Conservation (phyloP, 2,329 filamentous ascomycete species). For the Torrubiellomyces zombiae region DNA sequence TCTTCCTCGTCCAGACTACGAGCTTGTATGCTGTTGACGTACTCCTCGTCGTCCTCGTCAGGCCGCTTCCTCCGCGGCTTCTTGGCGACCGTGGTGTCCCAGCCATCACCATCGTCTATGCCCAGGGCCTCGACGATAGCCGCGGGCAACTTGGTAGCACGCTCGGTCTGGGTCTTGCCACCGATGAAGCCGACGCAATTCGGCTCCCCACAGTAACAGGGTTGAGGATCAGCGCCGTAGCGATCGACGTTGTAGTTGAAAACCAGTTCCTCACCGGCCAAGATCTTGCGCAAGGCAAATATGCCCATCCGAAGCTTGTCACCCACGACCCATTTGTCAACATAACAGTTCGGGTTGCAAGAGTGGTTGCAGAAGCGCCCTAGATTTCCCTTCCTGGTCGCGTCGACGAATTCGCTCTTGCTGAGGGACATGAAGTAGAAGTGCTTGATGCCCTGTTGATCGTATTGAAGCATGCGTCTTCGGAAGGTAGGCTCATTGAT, state of each 20-base stretch:
- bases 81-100: conserved; percentile 81
- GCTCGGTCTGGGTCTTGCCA: conserved; percentile 92
- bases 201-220: conserved; percentile 86
- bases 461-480: conserved; percentile 80
- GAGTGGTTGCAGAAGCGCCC: conserved; percentile 98
- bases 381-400: conserved; percentile 89
- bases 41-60: conserved; percentile 86
- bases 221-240: conserved; percentile 91
- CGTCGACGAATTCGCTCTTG: conserved; percentile 93
- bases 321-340: conserved; percentile 98
- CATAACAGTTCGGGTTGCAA: conserved; percentile 96
- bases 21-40: conserved; percentile 75
- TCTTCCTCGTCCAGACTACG: conserved; percentile 65
- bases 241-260: conserved; percentile 99
- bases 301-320: conserved; percentile 98
- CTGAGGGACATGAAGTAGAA: conserved; percentile 99
- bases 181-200: conserved; percentile 96
- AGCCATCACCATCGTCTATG: conserved; percentile 81
- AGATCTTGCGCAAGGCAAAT: conserved; percentile 73
- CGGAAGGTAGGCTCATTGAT: conserved; percentile 87
- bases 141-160: conserved; percentile 77
- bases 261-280: conserved; percentile 82
- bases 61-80: conserved; percentile 85
- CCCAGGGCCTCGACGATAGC: conserved; percentile 88
- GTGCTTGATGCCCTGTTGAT: conserved; percentile 92